Evolutionary conservation across 2,329 filamentous ascomycete genomes (phyloP).

Genomic region (Alternaria ventricosa): DNA sequence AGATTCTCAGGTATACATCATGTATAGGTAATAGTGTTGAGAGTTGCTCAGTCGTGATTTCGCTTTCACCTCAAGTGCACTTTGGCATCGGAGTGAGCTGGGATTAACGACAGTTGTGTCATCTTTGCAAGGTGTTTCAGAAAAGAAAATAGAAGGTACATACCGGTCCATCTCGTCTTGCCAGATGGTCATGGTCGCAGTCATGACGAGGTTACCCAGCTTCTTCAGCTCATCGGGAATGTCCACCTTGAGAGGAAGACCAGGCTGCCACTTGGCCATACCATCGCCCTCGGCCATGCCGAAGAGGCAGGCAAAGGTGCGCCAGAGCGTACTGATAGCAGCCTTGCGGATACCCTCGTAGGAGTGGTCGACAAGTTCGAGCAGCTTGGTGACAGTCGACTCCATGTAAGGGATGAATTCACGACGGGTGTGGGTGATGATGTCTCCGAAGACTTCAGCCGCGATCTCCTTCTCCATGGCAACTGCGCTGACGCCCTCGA

Average conservation of each 20-base stretch:
- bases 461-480: slow-evolving; percentile 98
- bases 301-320: slow-evolving; percentile 90
- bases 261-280: slow-evolving; percentile 84
- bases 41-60: slow-evolving; percentile 63
- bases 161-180: slow-evolving; percentile 92
- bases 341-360: slow-evolving; percentile 96
- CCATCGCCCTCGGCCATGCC: slow-evolving; percentile 81
- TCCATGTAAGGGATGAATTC: slow-evolving; percentile 85
- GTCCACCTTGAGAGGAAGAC: slow-evolving; percentile 80
- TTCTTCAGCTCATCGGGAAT: slow-evolving; percentile 82
- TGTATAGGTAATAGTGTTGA: slow-evolving; percentile 48
- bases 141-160: slow-evolving; percentile 53
- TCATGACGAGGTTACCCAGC: slow-evolving; percentile 84
- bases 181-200: slow-evolving; percentile 84
- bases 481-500: slow-evolving; percentile 84
- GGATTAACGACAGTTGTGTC: slow-evolving; percentile 89
- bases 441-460: slow-evolving; percentile 90
- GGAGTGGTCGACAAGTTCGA: slow-evolving; percentile 82
- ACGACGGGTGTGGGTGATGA: slow-evolving; percentile 84
- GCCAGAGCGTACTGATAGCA: slow-evolving; percentile 88
- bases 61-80: slow-evolving; percentile 90
- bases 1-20: slow-evolving; percentile 5
- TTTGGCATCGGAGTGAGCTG: slow-evolving; percentile 98
- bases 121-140: slow-evolving; percentile 61
- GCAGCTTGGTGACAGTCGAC: slow-evolving; percentile 81